Evolutionary conservation across 306 rosid species (phyloP).

Genomic region (Acacia melanoxylon): DNA sequence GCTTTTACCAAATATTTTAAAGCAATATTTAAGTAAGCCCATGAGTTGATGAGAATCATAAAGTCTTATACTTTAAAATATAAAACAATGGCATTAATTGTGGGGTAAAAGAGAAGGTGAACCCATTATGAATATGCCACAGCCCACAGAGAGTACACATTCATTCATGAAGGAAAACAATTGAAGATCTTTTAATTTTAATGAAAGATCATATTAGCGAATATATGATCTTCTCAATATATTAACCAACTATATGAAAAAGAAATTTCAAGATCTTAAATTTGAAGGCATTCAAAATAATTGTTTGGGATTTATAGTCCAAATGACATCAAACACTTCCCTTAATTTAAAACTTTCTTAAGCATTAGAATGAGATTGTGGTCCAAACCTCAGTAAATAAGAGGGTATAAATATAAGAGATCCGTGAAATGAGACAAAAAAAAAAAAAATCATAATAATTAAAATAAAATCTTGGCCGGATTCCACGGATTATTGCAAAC

Average conservation of each 20-base stretch:
- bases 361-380: no score
- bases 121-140: neutral
- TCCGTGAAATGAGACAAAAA: no score
- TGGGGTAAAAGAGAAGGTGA: neutral
- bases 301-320: no score
- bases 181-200: neutral
- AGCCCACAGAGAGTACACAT: neutral
- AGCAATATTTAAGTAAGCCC: no score
- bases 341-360: no score
- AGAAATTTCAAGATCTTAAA: neutral
- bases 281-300: neutral
- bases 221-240: neutral
- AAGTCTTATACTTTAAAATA: neutral
- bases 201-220: neutral
- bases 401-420: no score
- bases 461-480: neutral
- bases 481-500: neutral
- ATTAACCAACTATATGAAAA: neutral
- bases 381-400: no score
- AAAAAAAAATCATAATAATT: no score
- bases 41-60: no score
- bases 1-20: no score
- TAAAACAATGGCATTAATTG: neutral
- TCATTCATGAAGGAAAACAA: neutral
- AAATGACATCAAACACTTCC: no score